Conservation (phyloP, 345 rosid species). For the Eucalyptus brandiana region DNA sequence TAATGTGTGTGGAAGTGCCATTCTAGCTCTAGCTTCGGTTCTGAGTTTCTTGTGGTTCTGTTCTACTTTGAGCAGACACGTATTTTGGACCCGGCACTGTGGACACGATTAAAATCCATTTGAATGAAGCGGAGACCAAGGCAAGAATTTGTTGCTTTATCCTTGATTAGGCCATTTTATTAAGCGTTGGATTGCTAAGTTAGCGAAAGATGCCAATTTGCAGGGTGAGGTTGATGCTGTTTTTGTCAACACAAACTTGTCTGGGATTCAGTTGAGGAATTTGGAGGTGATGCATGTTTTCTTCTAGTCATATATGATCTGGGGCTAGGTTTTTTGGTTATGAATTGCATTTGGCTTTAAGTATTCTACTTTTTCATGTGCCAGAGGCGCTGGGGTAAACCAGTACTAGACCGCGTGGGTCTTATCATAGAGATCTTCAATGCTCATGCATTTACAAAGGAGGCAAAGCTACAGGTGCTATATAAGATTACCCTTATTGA, state of each 20-base stretch:
- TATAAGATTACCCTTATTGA: not conserved
- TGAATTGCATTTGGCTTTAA: not conserved
- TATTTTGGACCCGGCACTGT: slow-evolving; percentile 84
- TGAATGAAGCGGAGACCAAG: slow-evolving; percentile 57
- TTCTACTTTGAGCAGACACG: slow-evolving; percentile 28
- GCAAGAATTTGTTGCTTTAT: slow-evolving; percentile 12
- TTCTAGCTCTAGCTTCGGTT: not conserved
- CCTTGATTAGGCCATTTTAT: not conserved
- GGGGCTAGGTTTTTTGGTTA: not conserved
- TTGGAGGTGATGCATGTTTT: slow-evolving; percentile 48
- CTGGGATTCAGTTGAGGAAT: slow-evolving; percentile 82
- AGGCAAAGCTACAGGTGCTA: slow-evolving; percentile 89
- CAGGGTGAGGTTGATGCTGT: slow-evolving; percentile 87
- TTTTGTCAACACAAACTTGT: slow-evolving; percentile 60
- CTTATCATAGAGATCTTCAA: slow-evolving; percentile 92
- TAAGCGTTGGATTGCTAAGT: not conserved
- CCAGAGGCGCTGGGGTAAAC: slow-evolving; percentile 68
- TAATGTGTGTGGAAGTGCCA: not conserved
- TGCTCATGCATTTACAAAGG: slow-evolving; percentile 91
- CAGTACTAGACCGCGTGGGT: slow-evolving; percentile 87
- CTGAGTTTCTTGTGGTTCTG: not conserved
- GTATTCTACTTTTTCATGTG: not conserved
- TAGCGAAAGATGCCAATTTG: not conserved
- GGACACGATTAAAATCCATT: slow-evolving; percentile 45
- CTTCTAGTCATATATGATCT: not conserved